These are phyloP conservation scores for Antrodiella citrinella DNA, from an alignment of 768 basidiomycete species.

Conservation along the genomic window DNA sequence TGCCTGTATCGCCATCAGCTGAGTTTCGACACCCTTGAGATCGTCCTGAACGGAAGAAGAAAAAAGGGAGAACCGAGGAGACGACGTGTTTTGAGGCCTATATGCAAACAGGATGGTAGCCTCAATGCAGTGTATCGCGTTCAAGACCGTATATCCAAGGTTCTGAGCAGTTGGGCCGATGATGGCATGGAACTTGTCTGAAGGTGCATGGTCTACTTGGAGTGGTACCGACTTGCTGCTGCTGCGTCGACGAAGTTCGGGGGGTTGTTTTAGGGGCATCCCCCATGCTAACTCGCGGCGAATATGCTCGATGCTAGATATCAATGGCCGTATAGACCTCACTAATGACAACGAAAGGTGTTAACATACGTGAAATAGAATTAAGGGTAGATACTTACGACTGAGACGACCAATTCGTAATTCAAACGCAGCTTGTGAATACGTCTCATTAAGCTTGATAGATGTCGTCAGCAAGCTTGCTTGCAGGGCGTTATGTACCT, in stretches of 20 bases:
- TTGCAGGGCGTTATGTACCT: slow-evolving; percentile 15
- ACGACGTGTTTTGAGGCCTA: too few species aligned
- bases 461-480: slow-evolving; percentile 27
- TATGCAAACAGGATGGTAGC: slow-evolving; percentile 23
- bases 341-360: slow-evolving; percentile 22
- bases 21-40: too few species aligned
- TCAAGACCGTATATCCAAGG: slow-evolving; percentile 28
- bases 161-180: slow-evolving; percentile 15
- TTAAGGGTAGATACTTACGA: slow-evolving; percentile 20
- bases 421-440: slow-evolving; percentile 39
- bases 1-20: slow-evolving; percentile 2
- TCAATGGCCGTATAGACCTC: slow-evolving; percentile 34
- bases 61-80: too few species aligned
- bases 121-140: slow-evolving; percentile 28
- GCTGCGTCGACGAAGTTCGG: neutral
- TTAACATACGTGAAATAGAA: slow-evolving; percentile 3
- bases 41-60: too few species aligned
- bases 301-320: slow-evolving; percentile 35
- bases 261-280: slow-evolving; percentile 16
- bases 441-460: slow-evolving; percentile 31
- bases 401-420: slow-evolving; percentile 35
- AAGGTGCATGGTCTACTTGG: neutral
- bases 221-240: neutral
- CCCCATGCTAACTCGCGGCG: slow-evolving; percentile 39
- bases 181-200: slow-evolving; percentile 19